Base-by-base conservation (phyloP, 1,284 basidiomycete species). In the Cryptococcus jaspeensis region DNA sequence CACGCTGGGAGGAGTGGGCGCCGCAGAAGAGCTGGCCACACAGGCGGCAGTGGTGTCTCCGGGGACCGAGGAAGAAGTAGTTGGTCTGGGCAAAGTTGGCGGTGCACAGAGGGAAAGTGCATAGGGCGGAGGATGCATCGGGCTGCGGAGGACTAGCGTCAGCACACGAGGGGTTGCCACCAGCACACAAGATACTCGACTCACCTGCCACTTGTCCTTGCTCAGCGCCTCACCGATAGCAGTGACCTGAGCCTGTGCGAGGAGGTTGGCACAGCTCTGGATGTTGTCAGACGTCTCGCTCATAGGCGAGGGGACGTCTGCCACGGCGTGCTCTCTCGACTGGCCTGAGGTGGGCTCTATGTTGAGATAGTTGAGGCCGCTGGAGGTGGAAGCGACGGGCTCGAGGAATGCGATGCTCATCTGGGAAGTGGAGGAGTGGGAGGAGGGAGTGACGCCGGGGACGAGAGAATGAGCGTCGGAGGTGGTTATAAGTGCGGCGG, bases 11-110 rank as follows among this genome's bases (percentile, higher is more conserved):
- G 9, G 71, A 69, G 56, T 76, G 74, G 1, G 51, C 18, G 32
- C 58, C 52, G 56, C 74, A 76, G 62, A 67, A 73, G 43, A 74
- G 59, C 38, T 63, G 59, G 15, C 74, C 74, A 44, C 74, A 76
- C 37, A 64, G 46, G 1, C 74, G 66, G 57, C 74, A 76, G 63
- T 76, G 74, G 55, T 76, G 74, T 35, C 73, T 61, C 7, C 74
- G 60, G 13, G 69, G 67, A 37, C 65, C 63, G 3, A 72, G 52
- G 45, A 72, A 66, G 56, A 61, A 61, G 65, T 65, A 67, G 18
- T 62, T 56, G 36, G 63, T 54, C n/a, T 68, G 64, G 11, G 59
- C 62, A 50, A 75, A 75, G 62, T 72, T 66, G 56, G 68, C 64
- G 3, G 69, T 68, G 64, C 74, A 75, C 39, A 67, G 59, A 8